Percentiles rank a stretch among this genome's conserved stretches.
phyloP scores from a whole-genome alignment of 2,329 filamentous ascomycete genomes.

The Colletotrichum sp. region DNA sequence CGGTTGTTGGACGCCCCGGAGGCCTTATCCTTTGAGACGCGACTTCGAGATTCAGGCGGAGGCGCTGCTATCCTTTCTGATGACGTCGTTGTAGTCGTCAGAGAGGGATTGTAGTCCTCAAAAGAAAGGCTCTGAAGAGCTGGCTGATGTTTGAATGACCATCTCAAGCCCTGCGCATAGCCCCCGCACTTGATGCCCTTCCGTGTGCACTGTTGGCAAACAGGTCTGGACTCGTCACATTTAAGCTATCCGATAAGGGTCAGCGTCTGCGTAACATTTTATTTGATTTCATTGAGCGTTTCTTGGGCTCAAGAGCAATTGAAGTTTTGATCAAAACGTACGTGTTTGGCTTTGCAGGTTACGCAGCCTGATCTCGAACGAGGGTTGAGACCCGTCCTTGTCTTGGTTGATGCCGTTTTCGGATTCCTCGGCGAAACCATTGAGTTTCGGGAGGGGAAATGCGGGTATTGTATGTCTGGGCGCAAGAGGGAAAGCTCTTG shows the following conservation, averaged over 20 bases:
- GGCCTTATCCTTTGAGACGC: not conserved
- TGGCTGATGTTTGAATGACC: slow-evolving; percentile 46
- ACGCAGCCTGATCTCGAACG: slow-evolving; percentile 34
- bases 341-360: slow-evolving; percentile 35
- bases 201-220: slow-evolving; percentile 32
- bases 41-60: not conserved
- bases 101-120: not conserved
- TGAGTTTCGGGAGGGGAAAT: not conserved
- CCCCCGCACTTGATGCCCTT: slow-evolving; percentile 33
- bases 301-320: not conserved
- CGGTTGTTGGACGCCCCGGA: not conserved
- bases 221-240: slow-evolving; percentile 35
- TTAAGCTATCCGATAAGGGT: slow-evolving; percentile 26
- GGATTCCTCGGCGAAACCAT: slow-evolving; percentile 4
- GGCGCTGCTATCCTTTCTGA: not conserved
- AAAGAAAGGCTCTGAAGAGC: not conserved
- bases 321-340: not conserved
- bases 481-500: not conserved
- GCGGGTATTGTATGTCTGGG: not conserved
- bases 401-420: not conserved
- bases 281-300: not conserved
- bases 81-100: not conserved
- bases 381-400: slow-evolving; percentile 11
- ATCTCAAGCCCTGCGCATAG: slow-evolving; percentile 38
- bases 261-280: not conserved